A percentile compares a stretch with the other conserved stretches of the same genome.
These are phyloP conservation scores for Candida vaughaniae DNA, from an alignment of 805 yeast species.

Conservation along the genomic window DNA sequence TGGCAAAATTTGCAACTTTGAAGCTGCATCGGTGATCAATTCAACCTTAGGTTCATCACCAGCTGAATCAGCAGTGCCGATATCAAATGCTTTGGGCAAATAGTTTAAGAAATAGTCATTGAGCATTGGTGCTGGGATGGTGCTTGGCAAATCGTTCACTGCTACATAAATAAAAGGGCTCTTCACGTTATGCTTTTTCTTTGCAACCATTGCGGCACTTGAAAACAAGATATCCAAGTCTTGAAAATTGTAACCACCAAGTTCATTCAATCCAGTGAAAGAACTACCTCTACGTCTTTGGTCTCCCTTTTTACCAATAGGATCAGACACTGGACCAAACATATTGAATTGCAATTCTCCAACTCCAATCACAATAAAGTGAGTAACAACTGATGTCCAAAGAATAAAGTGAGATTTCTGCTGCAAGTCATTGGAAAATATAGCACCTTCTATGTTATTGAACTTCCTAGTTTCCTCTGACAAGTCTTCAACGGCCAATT, in stretches of 20 bases:
- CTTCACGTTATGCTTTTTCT: slow-evolving; percentile 14
- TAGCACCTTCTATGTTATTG: slow-evolving; percentile 33
- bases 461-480: slow-evolving; percentile 12
- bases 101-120: slow-evolving; percentile 38
- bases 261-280: slow-evolving; percentile 35
- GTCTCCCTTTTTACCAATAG: slow-evolving; percentile 15
- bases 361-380: slow-evolving; percentile 27
- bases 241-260: slow-evolving; percentile 42
- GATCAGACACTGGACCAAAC: slow-evolving; percentile 14
- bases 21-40: slow-evolving; percentile 20
- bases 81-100: slow-evolving; percentile 21
- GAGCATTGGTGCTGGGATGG: slow-evolving; percentile 33
- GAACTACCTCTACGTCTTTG: slow-evolving; percentile 32
- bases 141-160: slow-evolving; percentile 32
- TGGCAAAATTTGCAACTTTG: slow-evolving; percentile 25
- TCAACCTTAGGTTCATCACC: slow-evolving; percentile 18
- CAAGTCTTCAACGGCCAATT: not conserved
- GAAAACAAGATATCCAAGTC: slow-evolving; percentile 35
- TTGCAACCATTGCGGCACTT: slow-evolving; percentile 28
- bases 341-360: slow-evolving; percentile 35
- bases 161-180: slow-evolving; percentile 21
- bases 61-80: slow-evolving; percentile 8
- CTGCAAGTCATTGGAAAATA: slow-evolving; percentile 38
- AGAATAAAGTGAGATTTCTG: slow-evolving; percentile 33
- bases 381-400: slow-evolving; percentile 25